Conservation (phyloP, 257 asterid species). For the Capsicum baccatum region DNA sequence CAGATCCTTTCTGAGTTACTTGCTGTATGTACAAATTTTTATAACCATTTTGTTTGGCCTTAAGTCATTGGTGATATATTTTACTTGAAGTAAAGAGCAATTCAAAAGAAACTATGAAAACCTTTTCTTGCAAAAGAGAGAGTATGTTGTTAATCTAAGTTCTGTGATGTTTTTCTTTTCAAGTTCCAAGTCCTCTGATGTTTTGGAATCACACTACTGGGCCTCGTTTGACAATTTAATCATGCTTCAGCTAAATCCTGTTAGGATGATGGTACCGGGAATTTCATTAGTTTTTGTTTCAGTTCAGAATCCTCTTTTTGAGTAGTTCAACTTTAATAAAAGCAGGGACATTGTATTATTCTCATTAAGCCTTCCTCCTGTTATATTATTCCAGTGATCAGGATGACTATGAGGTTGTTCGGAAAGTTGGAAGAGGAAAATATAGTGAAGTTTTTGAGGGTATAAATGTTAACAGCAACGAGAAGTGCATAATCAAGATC, state of each 20-base stretch:
- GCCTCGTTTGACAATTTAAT: not conserved
- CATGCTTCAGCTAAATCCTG: not conserved
- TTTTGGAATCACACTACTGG: not conserved
- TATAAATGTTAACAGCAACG: slow-evolving; percentile 78
- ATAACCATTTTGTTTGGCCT: not conserved
- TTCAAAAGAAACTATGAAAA: slow-evolving; percentile 17
- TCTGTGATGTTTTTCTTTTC: not conserved
- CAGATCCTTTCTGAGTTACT: slow-evolving; percentile 5
- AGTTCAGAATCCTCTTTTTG: not conserved
- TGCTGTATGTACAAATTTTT: not conserved
- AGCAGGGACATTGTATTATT: slow-evolving; percentile 13
- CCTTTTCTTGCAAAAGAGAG: not conserved
- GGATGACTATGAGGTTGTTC: slow-evolving; percentile 92
- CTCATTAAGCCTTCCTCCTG: slow-evolving; percentile 29
- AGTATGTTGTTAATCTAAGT: not conserved
- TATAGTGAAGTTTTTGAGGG: slow-evolving; percentile 99
- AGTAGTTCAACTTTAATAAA: slow-evolving; percentile 23
- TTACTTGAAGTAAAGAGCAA: not conserved
- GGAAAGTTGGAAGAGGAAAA: slow-evolving; percentile 96
- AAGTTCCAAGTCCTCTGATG: not conserved
- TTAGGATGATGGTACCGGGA: not conserved
- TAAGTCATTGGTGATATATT: not conserved
- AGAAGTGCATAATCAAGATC: slow-evolving; percentile 83
- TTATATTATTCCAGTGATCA: slow-evolving; percentile 64
- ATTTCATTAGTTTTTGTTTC: slow-evolving; percentile 3